These are phyloP conservation scores for Hylodesmum podocarpum DNA, from an alignment of 306 rosid species.

Conservation along the genomic window DNA sequence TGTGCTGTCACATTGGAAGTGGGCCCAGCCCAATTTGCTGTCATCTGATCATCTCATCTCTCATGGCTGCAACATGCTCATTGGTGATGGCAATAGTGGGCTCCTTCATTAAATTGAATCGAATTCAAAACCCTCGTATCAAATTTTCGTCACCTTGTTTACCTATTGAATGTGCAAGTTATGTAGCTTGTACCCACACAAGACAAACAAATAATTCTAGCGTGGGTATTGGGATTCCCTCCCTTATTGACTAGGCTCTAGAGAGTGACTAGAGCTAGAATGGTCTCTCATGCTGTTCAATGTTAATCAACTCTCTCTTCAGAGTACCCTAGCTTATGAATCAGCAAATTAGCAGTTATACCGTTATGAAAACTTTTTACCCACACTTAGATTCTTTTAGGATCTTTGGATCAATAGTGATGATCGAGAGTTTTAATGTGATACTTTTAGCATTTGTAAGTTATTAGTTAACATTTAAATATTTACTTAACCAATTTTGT, in stretches of 20 bases:
- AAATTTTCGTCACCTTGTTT: conserved; percentile 44
- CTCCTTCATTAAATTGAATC: not conserved
- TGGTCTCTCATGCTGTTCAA: not conserved
- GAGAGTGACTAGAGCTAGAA: not conserved
- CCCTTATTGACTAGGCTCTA: not conserved
- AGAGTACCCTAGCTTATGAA: not conserved
- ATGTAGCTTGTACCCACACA: conserved; percentile 37
- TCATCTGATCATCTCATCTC: not conserved
- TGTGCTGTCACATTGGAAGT: conserved; percentile 3
- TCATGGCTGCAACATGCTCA: conserved; percentile 1
- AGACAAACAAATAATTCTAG: conserved; percentile 62
- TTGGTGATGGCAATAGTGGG: conserved; percentile 22
- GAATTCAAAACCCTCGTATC: conserved; percentile 12
- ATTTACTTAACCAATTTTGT: not conserved
- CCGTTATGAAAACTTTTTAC: not conserved
- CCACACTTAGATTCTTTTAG: not conserved
- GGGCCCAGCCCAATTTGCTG: conserved; percentile 33
- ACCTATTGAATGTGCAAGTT: conserved; percentile 35
- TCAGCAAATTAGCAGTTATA: not conserved
- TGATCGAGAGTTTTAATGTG: too few species aligned
- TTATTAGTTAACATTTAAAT: not conserved
- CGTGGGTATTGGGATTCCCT: not conserved
- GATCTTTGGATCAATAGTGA: too few species aligned
- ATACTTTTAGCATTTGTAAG: too few species aligned
- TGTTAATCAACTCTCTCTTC: not conserved